Conservation (phyloP, 768 basidiomycete species). For the Podaxis sp. region DNA sequence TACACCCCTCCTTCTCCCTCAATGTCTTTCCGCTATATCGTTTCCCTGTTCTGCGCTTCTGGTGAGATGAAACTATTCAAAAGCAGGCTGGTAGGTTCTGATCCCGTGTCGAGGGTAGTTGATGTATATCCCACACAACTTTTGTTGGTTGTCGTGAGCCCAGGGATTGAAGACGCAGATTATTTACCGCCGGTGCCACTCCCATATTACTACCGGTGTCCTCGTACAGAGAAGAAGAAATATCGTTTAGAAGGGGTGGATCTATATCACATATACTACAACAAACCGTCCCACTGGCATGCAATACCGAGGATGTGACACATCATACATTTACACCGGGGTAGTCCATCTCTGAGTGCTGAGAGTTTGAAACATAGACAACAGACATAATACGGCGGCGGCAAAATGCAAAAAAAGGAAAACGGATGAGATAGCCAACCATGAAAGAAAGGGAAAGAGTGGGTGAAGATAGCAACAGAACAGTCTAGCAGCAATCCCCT, state of each 20-base stretch:
- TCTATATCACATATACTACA: not conserved
- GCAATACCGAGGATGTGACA: not conserved
- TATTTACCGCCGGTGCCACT: not conserved
- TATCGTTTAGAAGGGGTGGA: not conserved
- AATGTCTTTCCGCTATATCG: not conserved
- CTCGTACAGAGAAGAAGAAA: not conserved
- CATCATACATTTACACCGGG: not conserved
- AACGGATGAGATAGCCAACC: not conserved
- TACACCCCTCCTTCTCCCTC: not conserved
- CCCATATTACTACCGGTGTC: not conserved
- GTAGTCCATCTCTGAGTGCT: not conserved
- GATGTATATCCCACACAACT: not conserved
- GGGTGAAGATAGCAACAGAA: not conserved
- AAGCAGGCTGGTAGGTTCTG: not conserved
- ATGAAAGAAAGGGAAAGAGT: not conserved
- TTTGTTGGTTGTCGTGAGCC: not conserved
- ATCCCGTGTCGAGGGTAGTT: not conserved
- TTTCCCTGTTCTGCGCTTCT: not conserved
- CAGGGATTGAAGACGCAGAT: not conserved
- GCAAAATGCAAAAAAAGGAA: not conserved
- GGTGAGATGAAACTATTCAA: not conserved
- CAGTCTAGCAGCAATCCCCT: not conserved
- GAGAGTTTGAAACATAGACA: not conserved
- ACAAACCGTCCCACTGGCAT: not conserved
- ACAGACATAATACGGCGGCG: not conserved